Evolutionary conservation across 306 rosid species (phyloP), one percentile per base, ranked within the genome.

Genomic region (Fragaria nilgerrensis): DNA sequence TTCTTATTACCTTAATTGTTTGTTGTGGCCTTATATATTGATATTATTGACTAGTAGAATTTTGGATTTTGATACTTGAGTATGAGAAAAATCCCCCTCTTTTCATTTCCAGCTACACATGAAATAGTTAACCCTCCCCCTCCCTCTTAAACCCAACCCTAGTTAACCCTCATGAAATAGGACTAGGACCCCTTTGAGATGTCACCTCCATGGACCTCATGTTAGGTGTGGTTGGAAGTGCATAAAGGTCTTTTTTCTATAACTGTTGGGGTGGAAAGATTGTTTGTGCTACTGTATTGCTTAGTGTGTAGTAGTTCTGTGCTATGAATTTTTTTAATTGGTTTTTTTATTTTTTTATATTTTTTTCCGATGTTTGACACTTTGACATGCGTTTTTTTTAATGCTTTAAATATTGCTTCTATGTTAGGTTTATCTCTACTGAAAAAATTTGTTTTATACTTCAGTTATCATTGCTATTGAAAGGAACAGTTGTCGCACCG

Each of bases 401-500:
- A 43, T 78, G 55, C 13, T 61, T 45, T 56, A 75, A 68, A 53
- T 74, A 67, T 68, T 76, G 78, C 49, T 74, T 76, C 48, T 70
- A 37, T 79, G 75, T 66, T 63, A 53, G 67, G 14, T 14, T 32
- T 65, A 45, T 73, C 44, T 41, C 45, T 72, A 73, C 70, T 81
- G 77, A 82, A 72, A 68, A 64, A 70, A 50, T 32, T 70, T 77
- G 74, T 45, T 84, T 80, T 82, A 17, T 80, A 84, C 39, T 72
- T 82, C 97, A 95, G 97, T 80, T 95, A 83, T 95, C 99, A 2
- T 86, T 95, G 87, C 89, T 95, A 72, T 85, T 95, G 78, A 95
- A 92, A 87, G 99, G 99, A 80, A 90, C 97, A 62, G 96, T 95
- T 73, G 91, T 95, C 71, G 99, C 99, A 9, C 97, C 99, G 49